Evolutionary conservation across 345 rosid species (phyloP).

Genomic region (Arabidopsis suecica): DNA sequence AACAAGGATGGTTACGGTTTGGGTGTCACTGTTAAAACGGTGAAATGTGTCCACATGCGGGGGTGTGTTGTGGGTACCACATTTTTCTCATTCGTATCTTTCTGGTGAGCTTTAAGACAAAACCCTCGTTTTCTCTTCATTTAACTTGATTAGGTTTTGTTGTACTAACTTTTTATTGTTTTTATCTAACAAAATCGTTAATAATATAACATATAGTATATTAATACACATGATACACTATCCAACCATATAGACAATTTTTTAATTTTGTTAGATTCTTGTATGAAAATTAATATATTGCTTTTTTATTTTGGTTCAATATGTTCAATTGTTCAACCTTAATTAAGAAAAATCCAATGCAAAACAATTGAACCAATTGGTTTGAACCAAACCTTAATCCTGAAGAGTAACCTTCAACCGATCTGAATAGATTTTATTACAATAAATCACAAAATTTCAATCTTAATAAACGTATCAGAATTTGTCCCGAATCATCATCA

Average conservation of each 20-base stretch:
- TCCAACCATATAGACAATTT: neutral
- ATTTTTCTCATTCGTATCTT: constrained; percentile 43
- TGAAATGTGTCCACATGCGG: constrained; percentile 63
- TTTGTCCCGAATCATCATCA: no score
- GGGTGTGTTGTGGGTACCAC: constrained; percentile 50
- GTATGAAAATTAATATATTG: neutral
- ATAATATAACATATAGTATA: neutral
- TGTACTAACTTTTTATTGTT: constrained; percentile 28
- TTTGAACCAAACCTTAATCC: neutral
- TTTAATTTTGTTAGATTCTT: constrained; percentile 7
- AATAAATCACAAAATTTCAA: neutral
- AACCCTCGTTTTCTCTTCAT: constrained; percentile 48
- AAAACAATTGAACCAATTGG: neutral
- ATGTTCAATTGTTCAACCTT: neutral
- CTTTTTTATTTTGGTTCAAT: neutral
- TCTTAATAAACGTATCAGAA: no score
- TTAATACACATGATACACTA: neutral
- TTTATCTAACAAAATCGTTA: neutral
- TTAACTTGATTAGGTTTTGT: constrained; percentile 42
- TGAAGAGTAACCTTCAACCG: constrained; percentile 3
- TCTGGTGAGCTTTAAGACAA: constrained; percentile 49
- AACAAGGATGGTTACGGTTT: constrained; percentile 46
- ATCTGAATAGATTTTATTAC: neutral
- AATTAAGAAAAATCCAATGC: neutral
- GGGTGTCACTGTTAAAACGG: constrained; percentile 52